These are phyloP conservation scores for Cucumis hystrix DNA, from an alignment of 306 rosid genomes.

Conservation along the genomic window DNA sequence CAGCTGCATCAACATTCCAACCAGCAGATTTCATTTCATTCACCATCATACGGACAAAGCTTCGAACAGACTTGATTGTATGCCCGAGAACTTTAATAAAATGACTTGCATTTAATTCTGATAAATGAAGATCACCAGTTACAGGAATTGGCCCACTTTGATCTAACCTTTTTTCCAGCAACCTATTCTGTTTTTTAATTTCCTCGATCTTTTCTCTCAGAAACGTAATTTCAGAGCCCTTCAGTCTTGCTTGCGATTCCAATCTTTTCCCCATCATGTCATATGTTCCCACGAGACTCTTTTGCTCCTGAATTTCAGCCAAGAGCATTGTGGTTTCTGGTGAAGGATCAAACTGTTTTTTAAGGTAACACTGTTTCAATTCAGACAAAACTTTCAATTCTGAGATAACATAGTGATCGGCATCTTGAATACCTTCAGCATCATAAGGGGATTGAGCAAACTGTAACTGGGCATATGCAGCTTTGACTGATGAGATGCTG, in stretches of 20 bases:
- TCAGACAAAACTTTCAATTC: constrained; percentile 74
- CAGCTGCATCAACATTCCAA: constrained; percentile 63
- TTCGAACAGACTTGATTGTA: constrained; percentile 36
- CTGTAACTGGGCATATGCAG: constrained; percentile 72
- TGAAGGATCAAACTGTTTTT: constrained; percentile 60
- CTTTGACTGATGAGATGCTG: constrained; percentile 56
- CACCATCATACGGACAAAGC: constrained; percentile 45
- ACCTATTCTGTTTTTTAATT: constrained; percentile 38
- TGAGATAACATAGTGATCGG: constrained; percentile 40
- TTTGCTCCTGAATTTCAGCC: constrained; percentile 76
- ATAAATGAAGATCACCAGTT: constrained; percentile 38
- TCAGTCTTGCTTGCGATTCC: constrained; percentile 59
- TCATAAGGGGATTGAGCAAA: constrained; percentile 67
- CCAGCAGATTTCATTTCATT: constrained; percentile 55
- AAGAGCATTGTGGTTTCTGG: constrained; percentile 35
- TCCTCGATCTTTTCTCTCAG: constrained; percentile 59
- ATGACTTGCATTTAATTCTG: constrained; percentile 46
- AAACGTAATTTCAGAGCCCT: constrained; percentile 60
- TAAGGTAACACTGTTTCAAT: constrained; percentile 60
- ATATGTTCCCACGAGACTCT: constrained; percentile 52
- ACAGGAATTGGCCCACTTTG: constrained; percentile 43
- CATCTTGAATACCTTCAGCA: constrained; percentile 58
- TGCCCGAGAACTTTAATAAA: constrained; percentile 46
- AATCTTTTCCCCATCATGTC: constrained; percentile 57
- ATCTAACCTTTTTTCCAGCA: constrained; percentile 44